A percentile compares a stretch with the other conserved stretches of the same genome.
These are phyloP conservation scores for Ceratobasidium sp. DNA, from an alignment of 1,284 basidiomycete species.

Conservation along the genomic window DNA sequence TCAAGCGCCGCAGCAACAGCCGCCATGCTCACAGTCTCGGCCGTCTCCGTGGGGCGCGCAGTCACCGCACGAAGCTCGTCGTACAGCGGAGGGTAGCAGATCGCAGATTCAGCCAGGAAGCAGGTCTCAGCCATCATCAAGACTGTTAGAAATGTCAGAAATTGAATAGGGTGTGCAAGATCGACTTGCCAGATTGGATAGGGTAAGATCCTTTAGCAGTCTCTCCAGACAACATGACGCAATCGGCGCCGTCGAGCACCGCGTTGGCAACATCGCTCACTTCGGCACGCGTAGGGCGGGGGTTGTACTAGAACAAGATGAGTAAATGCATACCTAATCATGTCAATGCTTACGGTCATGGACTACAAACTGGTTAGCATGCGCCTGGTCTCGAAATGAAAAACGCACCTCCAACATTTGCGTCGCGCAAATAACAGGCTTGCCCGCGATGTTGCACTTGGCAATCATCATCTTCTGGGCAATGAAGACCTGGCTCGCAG, in stretches of 20 bases:
- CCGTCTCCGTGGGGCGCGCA: constrained; percentile 86
- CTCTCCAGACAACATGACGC: constrained; percentile 98
- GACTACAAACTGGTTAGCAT: constrained; percentile 58
- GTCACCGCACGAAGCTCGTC: constrained; percentile 84
- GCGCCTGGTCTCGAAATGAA: constrained; percentile 23
- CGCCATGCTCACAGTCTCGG: constrained; percentile 92
- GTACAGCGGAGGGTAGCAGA: constrained; percentile 91
- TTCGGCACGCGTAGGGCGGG: constrained; percentile 94
- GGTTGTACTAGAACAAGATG: constrained; percentile 74
- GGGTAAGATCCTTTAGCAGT: constrained; percentile 97
- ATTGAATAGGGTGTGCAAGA: background rate
- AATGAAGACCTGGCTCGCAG: constrained; percentile 95
- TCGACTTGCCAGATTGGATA: constrained; percentile 79
- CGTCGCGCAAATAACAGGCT: constrained; percentile 98
- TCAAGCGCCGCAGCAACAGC: constrained; percentile 94
- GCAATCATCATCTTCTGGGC: constrained; percentile 99
- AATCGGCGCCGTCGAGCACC: constrained; percentile 95
- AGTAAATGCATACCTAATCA: background rate
- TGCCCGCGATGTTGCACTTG: constrained; percentile 95
- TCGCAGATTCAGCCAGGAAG: constrained; percentile 89
- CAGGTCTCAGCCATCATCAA: constrained; percentile 99
- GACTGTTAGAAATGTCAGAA: constrained; percentile 57
- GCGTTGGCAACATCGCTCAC: constrained; percentile 98
- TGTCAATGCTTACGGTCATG: constrained; percentile 75
- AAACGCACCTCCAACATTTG: constrained; percentile 94